Percentiles rank a stretch among this genome's conserved stretches.
phyloP scores from a whole-genome alignment of 257 asterid species.

The Solanum chaucha region DNA sequence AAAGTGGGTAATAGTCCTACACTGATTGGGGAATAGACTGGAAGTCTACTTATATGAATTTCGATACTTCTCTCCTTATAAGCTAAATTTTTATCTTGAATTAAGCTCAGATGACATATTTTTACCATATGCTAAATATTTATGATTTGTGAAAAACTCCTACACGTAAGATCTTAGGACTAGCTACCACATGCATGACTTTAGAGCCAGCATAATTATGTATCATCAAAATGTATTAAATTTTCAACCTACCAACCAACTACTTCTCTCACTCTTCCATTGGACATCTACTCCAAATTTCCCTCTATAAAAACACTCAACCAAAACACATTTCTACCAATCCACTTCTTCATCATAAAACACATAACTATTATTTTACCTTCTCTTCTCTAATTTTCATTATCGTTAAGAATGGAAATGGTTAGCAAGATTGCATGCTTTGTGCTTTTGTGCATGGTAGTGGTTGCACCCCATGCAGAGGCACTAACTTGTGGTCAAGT shows the following conservation, averaged over 20 bases:
- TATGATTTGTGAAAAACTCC: background rate
- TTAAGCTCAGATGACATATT: no score
- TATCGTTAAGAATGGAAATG: background rate
- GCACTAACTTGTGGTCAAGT: constrained; percentile 1
- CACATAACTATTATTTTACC: background rate
- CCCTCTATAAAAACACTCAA: background rate
- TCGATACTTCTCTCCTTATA: no score
- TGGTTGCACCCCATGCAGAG: constrained; percentile 11
- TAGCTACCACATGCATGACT: background rate
- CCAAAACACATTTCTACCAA: background rate
- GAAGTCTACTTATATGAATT: no score
- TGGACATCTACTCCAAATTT: background rate
- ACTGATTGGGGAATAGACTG: no score
- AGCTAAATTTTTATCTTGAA: no score
- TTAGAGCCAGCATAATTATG: background rate
- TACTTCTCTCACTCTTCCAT: background rate
- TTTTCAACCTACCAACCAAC: background rate
- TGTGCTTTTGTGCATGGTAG: background rate
- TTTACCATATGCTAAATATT: no score
- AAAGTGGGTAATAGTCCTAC: no score
- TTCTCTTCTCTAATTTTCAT: background rate
- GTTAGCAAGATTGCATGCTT: background rate
- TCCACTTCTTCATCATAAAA: background rate
- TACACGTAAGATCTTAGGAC: background rate
- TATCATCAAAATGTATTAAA: background rate